Conservation (phyloP, 768 basidiomycete genomes). For the Paxillus ammoniavirescens region DNA sequence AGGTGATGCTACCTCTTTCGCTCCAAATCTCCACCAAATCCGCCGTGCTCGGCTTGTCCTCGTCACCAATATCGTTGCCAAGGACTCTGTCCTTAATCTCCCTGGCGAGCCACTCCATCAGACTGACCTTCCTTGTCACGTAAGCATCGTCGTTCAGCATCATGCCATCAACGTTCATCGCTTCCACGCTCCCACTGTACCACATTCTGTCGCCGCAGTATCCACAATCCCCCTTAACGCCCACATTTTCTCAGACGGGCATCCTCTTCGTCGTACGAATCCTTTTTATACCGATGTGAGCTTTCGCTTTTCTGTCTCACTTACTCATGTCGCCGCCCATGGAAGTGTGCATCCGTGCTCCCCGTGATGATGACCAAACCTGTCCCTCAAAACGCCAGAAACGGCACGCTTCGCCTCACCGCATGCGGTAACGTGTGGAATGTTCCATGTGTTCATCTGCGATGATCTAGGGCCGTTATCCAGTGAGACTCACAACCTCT, state of each 20-base stretch:
- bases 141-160: neutral
- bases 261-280: neutral
- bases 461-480: conserved; percentile 11
- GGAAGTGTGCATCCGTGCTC: neutral
- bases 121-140: neutral
- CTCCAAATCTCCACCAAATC: conserved; percentile 14
- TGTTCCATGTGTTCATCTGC: conserved; percentile 3
- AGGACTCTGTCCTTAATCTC: neutral
- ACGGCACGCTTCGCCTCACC: conserved; percentile 10
- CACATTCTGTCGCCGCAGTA: conserved; percentile 5
- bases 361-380: conserved; percentile 1
- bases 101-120: conserved; percentile 8
- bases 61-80: conserved; percentile 7
- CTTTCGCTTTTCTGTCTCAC: neutral
- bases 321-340: conserved; percentile 2
- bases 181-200: conserved; percentile 15
- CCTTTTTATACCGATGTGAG: conserved; percentile 1
- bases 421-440: conserved; percentile 11
- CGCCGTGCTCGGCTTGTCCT: conserved; percentile 9
- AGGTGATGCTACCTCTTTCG: conserved; percentile 9
- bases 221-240: neutral
- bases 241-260: conserved; percentile 4
- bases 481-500: conserved; percentile 10
- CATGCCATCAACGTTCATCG: neutral
- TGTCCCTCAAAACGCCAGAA: neutral